These are phyloP conservation scores for Bryum argenteum DNA, from an alignment of 225 moss, liverwort and hornwort genomes.

Conservation along the genomic window DNA sequence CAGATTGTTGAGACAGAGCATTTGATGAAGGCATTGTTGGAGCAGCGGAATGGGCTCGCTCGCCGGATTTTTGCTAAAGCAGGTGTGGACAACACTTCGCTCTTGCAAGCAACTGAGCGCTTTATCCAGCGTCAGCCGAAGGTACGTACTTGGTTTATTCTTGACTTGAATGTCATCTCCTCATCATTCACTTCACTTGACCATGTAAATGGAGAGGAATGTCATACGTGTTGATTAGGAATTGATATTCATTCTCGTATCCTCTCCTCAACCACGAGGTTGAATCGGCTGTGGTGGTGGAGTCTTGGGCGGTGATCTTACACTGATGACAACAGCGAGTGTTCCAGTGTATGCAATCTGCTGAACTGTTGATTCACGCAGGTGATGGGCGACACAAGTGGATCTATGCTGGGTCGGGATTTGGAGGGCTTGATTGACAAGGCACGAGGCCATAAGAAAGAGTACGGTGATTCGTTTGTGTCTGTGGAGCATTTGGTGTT, in stretches of 20 bases:
- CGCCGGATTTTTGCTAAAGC: constrained; percentile 92
- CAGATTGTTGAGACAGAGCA: constrained; percentile 98
- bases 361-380: constrained; percentile 20
- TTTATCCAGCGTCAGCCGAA: constrained; percentile 91
- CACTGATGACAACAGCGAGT: not conserved
- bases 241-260: no score
- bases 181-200: not conserved
- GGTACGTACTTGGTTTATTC: constrained; percentile 39
- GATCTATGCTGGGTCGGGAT: constrained; percentile 93
- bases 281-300: no score
- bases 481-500: constrained; percentile 94
- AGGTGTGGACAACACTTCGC: constrained; percentile 89
- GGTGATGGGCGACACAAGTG: constrained; percentile 89
- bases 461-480: constrained; percentile 80
- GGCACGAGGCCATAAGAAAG: constrained; percentile 78
- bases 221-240: no score
- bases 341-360: not conserved
- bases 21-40: constrained; percentile 93
- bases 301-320: not conserved
- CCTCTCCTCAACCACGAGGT: no score
- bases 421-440: constrained; percentile 84
- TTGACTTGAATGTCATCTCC: not conserved
- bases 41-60: constrained; percentile 94
- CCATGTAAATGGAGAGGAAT: not conserved
- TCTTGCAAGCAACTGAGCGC: constrained; percentile 87